Evolutionary conservation across 495 filamentous ascomycete genomes (phyloP).

Genomic region (Podospora appendiculata): DNA sequence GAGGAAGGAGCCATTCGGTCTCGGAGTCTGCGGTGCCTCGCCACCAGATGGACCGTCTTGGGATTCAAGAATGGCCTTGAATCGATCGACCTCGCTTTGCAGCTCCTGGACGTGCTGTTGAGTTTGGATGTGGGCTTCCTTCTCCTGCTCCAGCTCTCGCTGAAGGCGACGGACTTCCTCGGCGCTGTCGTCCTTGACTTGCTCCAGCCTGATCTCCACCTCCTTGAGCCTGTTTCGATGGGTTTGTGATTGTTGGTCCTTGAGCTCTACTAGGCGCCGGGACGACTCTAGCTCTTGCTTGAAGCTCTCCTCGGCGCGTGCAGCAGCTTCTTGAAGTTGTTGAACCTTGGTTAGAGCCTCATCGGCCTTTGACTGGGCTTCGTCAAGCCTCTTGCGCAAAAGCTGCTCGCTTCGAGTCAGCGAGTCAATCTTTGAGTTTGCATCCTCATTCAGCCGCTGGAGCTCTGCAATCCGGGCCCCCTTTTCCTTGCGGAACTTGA

Average conservation of each 20-base stretch:
- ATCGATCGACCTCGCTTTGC: conserved; percentile 60
- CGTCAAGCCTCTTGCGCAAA: conserved; percentile 71
- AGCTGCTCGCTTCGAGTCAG: conserved; percentile 70
- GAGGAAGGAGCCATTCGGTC: conserved; percentile 42
- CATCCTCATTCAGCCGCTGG: conserved; percentile 81
- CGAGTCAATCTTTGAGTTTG: conserved; percentile 63
- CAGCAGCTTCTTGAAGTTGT: conserved; percentile 73
- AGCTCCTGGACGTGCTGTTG: conserved; percentile 68
- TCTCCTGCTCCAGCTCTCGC: conserved; percentile 76
- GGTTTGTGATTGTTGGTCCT: conserved; percentile 73
- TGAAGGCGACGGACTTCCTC: conserved; percentile 71
- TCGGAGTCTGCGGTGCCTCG: conserved; percentile 51
- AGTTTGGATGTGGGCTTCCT: conserved; percentile 58
- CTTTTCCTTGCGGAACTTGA: conserved; percentile 94
- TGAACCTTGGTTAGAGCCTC: conserved; percentile 74
- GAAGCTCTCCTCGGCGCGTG: conserved; percentile 72
- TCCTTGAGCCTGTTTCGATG: conserved; percentile 75
- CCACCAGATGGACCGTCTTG: conserved; percentile 13
- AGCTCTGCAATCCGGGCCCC: conserved; percentile 75
- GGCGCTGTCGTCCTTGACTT: conserved; percentile 70
- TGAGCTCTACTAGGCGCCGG: conserved; percentile 74
- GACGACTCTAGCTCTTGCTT: conserved; percentile 72
- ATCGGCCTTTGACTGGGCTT: conserved; percentile 78
- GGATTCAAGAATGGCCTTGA: conserved; percentile 38
- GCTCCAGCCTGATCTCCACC: conserved; percentile 67